Percentiles rank a stretch among this genome's conserved stretches.
phyloP scores from a whole-genome alignment of 2,329 filamentous ascomycete genomes.

The Botrytis hyacinthi region DNA sequence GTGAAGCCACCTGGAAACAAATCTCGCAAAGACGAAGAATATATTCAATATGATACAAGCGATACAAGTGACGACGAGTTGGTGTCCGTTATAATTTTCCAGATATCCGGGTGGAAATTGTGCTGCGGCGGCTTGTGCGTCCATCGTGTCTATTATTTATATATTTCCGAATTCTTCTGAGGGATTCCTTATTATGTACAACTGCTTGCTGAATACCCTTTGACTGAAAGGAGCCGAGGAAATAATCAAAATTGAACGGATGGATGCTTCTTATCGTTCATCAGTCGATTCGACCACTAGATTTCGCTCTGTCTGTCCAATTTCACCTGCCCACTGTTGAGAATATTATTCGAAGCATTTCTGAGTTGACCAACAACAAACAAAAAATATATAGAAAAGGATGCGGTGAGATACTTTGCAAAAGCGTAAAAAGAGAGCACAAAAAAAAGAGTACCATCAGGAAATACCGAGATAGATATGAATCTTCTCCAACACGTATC shows the following conservation, averaged over 20 bases:
- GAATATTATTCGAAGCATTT: constrained; percentile 4
- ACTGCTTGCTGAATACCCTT: not conserved
- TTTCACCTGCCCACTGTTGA: constrained; percentile 8
- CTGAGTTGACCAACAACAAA: not conserved
- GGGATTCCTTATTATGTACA: not conserved
- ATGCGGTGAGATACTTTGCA: not conserved
- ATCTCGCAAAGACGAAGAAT: constrained; percentile 12
- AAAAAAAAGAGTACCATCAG: not conserved
- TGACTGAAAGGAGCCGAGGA: not conserved
- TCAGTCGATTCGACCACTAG: constrained; percentile 12
- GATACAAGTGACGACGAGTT: constrained; percentile 14
- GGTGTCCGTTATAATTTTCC: constrained; percentile 13
- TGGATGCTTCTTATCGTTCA: not conserved
- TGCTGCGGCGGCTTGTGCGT: constrained; percentile 2
- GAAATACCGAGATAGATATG: constrained; percentile 8
- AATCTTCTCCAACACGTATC: not conserved
- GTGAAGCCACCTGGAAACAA: constrained; percentile 13
- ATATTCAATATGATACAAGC: constrained; percentile 6
- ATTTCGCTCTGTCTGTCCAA: not conserved
- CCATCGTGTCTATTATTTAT: constrained; percentile 4
- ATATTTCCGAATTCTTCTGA: not conserved
- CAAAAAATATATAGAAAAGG: not conserved
- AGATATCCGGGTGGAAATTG: constrained; percentile 16
- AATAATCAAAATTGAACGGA: not conserved
- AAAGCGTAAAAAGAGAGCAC: constrained; percentile 5